These are phyloP conservation scores for Didymella glomerata DNA, from an alignment of 2,329 filamentous ascomycete genomes.

Conservation along the genomic window DNA sequence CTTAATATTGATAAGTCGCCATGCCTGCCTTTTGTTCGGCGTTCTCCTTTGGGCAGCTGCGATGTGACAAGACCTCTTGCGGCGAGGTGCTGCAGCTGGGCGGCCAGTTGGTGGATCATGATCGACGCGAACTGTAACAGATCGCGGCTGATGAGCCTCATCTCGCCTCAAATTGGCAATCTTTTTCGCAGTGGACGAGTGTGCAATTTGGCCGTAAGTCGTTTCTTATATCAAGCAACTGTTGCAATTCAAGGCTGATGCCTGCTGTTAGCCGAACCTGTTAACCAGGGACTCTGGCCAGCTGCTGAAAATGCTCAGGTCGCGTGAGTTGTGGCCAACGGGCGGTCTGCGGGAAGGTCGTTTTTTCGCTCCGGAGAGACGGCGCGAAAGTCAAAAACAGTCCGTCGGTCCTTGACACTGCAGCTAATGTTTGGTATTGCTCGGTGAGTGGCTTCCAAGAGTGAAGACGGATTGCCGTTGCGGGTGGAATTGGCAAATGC, in stretches of 20 bases:
- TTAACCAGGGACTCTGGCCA: not conserved
- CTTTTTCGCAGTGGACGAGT: not conserved
- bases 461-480: constrained; percentile 1
- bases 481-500: constrained; percentile 11
- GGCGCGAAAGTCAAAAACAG: constrained; percentile 19
- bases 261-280: not conserved
- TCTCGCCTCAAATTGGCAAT: constrained; percentile 23
- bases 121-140: constrained; percentile 14
- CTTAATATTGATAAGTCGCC: not conserved
- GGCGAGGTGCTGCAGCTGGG: constrained; percentile 9
- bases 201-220: not conserved
- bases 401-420: constrained; percentile 5
- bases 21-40: not conserved
- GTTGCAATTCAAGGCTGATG: not conserved
- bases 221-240: not conserved
- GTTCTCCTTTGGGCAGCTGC: constrained; percentile 14
- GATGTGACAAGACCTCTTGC: constrained; percentile 8
- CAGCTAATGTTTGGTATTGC: constrained; percentile 16
- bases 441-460: constrained; percentile 2
- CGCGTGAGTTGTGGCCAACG: constrained; percentile 14
- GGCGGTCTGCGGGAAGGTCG: constrained; percentile 15
- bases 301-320: constrained; percentile 14
- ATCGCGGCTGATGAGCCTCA: constrained; percentile 16
- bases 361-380: constrained; percentile 12
- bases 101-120: constrained; percentile 13